phyloP scores from a whole-genome alignment of 805 yeast species.

The Sungouiella blattae region DNA sequence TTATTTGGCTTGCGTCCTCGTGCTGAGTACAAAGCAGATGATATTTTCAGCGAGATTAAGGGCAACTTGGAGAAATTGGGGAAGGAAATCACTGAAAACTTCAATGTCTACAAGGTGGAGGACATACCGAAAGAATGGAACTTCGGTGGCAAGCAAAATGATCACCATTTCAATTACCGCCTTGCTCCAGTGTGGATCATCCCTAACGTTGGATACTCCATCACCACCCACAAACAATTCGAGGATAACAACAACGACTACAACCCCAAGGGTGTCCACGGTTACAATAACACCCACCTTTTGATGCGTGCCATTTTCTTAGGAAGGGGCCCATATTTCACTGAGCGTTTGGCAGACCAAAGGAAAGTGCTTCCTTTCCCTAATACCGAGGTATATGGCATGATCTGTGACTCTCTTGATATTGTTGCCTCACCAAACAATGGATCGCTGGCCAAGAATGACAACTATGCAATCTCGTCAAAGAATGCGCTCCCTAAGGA shows the following conservation, averaged over 20 bases:
- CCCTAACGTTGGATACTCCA: constrained; percentile 77
- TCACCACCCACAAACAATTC: constrained; percentile 60
- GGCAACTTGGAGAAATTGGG: constrained; percentile 23
- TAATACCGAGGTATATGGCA: constrained; percentile 70
- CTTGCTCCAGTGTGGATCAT: constrained; percentile 84
- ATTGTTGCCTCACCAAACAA: constrained; percentile 55
- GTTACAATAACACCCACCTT: constrained; percentile 72
- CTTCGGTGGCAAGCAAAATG: constrained; percentile 43
- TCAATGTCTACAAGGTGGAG: constrained; percentile 48
- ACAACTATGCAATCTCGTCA: constrained; percentile 17
- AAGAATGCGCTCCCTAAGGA: constrained; percentile 29
- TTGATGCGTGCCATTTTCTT: constrained; percentile 82
- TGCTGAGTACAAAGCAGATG: constrained; percentile 34
- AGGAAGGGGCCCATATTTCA: constrained; percentile 79
- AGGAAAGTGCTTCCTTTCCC: constrained; percentile 56
- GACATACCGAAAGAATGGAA: constrained; percentile 53
- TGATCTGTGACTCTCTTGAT: constrained; percentile 63
- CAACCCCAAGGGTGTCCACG: constrained; percentile 76
- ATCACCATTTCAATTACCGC: constrained; percentile 49
- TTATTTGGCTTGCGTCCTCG: constrained; percentile 69
- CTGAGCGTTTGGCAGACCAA: constrained; percentile 22
- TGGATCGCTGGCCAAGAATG: constrained; percentile 36
- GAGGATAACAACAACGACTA: constrained; percentile 46
- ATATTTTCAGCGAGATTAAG: constrained; percentile 44
- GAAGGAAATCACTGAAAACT: constrained; percentile 27